Conservation (phyloP, 768 basidiomycete species). For the Phylloporus sp. region DNA sequence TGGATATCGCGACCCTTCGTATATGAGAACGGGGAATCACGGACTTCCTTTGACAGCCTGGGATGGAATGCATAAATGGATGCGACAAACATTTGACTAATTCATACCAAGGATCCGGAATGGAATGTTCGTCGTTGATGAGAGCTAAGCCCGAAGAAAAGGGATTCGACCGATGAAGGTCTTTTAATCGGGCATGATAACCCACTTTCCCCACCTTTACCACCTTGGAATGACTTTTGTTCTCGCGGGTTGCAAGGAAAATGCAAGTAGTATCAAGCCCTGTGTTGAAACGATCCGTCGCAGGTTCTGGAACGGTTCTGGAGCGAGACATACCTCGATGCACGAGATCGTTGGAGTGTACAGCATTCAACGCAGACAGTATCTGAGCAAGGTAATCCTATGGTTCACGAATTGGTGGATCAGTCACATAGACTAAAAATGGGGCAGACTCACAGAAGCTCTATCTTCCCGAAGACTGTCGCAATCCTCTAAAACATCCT, state of each 20-base stretch:
- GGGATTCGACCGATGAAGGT: slow-evolving; percentile 81
- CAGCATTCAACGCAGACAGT: slow-evolving; percentile 58
- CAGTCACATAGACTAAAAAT: background rate
- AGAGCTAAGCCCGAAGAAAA: slow-evolving; percentile 40
- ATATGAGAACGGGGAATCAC: slow-evolving; percentile 74
- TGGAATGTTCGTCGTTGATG: slow-evolving; percentile 15
- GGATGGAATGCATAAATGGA: background rate
- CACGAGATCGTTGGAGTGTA: slow-evolving; percentile 61
- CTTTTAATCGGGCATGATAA: slow-evolving; percentile 68
- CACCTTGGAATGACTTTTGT: slow-evolving; percentile 50
- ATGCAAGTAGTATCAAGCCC: slow-evolving; percentile 58
- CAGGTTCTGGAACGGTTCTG: background rate
- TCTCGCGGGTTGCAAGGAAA: slow-evolving; percentile 51
- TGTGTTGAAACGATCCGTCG: slow-evolving; percentile 17
- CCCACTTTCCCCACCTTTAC: slow-evolving; percentile 72
- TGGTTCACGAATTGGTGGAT: background rate
- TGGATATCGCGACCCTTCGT: slow-evolving; percentile 80
- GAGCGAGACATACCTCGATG: slow-evolving; percentile 51
- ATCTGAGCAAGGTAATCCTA: slow-evolving; percentile 77
- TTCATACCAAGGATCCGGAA: slow-evolving; percentile 30
- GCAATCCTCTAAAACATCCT: slow-evolving; percentile 73
- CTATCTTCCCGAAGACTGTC: slow-evolving; percentile 69
- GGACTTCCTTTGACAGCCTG: slow-evolving; percentile 74
- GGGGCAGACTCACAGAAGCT: slow-evolving; percentile 46
- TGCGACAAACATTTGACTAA: background rate